phyloP scores from a whole-genome alignment of 2,329 filamentous ascomycete species.

The Neophaeococcomyces mojaviensis region DNA sequence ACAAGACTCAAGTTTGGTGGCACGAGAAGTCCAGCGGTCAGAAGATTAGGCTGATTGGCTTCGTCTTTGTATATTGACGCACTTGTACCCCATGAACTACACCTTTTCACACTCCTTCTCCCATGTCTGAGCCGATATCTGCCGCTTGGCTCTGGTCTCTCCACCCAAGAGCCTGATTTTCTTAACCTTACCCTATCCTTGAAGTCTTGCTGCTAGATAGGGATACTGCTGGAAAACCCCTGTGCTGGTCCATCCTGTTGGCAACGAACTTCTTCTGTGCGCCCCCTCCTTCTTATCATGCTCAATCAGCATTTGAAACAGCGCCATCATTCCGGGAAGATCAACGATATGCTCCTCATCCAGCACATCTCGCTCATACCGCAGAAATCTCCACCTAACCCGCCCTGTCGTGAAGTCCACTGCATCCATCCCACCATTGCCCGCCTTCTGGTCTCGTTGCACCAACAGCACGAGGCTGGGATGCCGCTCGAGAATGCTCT shows the following conservation, averaged over 20 bases:
- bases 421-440: conserved; percentile 5
- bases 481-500: conserved; percentile 1
- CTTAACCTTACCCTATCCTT: neutral
- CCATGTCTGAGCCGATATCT: too few species aligned
- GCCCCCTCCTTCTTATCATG: neutral
- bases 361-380: neutral
- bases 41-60: conserved; percentile 59
- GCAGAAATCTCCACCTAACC: conserved; percentile 4
- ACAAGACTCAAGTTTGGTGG: conserved; percentile 95
- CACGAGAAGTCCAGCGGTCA: conserved; percentile 73
- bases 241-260: neutral
- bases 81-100: neutral
- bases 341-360: conserved; percentile 1
- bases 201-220: neutral
- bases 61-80: conserved; percentile 1
- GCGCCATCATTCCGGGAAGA: neutral
- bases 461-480: conserved; percentile 1
- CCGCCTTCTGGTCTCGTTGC: neutral
- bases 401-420: neutral
- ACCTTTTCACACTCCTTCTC: too few species aligned
- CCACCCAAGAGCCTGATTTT: neutral
- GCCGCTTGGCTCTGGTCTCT: too few species aligned
- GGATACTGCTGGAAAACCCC: conserved; percentile 2
- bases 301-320: conserved; percentile 1
- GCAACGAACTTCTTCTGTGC: neutral